phyloP scores from a whole-genome alignment of 1,139 yeast species.

The Nakaseomyces delphensis region DNA sequence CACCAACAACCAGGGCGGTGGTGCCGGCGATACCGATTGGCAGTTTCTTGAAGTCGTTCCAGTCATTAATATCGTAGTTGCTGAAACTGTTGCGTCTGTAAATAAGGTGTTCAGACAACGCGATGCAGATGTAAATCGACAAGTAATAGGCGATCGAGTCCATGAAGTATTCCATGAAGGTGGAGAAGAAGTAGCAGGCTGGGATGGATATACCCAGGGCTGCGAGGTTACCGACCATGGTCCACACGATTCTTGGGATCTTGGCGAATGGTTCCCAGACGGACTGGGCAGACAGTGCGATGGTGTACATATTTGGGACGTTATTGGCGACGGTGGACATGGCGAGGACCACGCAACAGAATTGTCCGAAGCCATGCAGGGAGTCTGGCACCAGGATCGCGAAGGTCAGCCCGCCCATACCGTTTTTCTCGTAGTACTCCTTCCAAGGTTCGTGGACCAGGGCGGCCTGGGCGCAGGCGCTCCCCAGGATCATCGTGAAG shows the following conservation, averaged over 20 bases:
- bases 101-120: slow-evolving; percentile 69
- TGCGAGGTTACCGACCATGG: slow-evolving; percentile 62
- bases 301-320: slow-evolving; percentile 87
- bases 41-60: slow-evolving; percentile 45
- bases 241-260: slow-evolving; percentile 79
- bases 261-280: slow-evolving; percentile 62
- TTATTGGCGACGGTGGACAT: slow-evolving; percentile 83
- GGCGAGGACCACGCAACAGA: slow-evolving; percentile 76
- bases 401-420: slow-evolving; percentile 77
- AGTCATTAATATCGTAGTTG: slow-evolving; percentile 56
- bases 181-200: slow-evolving; percentile 64
- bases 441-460: slow-evolving; percentile 38
- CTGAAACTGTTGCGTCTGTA: slow-evolving; percentile 49
- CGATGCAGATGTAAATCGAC: slow-evolving; percentile 71
- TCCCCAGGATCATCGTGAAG: slow-evolving; percentile 74
- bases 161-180: slow-evolving; percentile 79
- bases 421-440: slow-evolving; percentile 34
- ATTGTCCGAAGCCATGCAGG: slow-evolving; percentile 80
- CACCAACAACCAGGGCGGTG: slow-evolving; percentile 73
- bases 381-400: slow-evolving; percentile 70
- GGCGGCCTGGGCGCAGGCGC: slow-evolving; percentile 71
- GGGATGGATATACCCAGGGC: slow-evolving; percentile 84
- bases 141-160: slow-evolving; percentile 84
- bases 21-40: slow-evolving; percentile 76
- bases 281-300: slow-evolving; percentile 78